Conservation (phyloP, 176 grass and related monocot species). For the Zoysia japonica region DNA sequence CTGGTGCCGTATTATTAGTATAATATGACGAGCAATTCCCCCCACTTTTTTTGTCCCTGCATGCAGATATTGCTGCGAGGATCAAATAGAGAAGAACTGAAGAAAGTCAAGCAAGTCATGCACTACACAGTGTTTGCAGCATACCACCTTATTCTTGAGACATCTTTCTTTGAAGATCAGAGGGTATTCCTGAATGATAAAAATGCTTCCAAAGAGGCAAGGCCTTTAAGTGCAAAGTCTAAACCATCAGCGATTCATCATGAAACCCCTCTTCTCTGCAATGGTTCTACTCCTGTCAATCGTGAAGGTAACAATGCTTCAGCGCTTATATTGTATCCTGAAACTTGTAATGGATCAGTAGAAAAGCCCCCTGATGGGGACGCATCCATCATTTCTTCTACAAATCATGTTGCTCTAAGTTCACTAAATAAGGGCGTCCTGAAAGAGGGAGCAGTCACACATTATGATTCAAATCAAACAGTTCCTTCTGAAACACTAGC, state of each 20-base stretch:
- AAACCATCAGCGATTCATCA: neutral
- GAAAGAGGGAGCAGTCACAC: neutral
- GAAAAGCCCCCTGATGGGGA: neutral
- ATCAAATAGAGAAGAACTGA: constrained; percentile 69
- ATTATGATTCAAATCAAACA: constrained; percentile 29
- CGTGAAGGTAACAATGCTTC: constrained; percentile 38
- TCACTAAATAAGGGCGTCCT: neutral
- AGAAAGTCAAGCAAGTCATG: constrained; percentile 83
- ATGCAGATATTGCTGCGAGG: constrained; percentile 89
- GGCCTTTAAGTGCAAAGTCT: constrained; percentile 14
- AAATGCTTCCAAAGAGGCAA: constrained; percentile 35
- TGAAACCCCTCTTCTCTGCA: constrained; percentile 14
- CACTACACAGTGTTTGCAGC: constrained; percentile 94
- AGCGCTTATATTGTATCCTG: constrained; percentile 31
- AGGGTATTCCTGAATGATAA: constrained; percentile 60
- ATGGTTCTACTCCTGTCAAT: constrained; percentile 14
- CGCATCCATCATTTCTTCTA: neutral
- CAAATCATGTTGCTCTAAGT: neutral
- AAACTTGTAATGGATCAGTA: constrained; percentile 7
- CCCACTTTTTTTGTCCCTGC: constrained; percentile 17
- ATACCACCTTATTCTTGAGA: constrained; percentile 84
- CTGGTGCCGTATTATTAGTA: neutral
- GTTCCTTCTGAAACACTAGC: constrained; percentile 27
- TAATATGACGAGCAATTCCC: no score
- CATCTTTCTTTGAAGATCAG: constrained; percentile 94